Conservation (phyloP, 73 alveolate species). For the Halteria grandinella region DNA sequence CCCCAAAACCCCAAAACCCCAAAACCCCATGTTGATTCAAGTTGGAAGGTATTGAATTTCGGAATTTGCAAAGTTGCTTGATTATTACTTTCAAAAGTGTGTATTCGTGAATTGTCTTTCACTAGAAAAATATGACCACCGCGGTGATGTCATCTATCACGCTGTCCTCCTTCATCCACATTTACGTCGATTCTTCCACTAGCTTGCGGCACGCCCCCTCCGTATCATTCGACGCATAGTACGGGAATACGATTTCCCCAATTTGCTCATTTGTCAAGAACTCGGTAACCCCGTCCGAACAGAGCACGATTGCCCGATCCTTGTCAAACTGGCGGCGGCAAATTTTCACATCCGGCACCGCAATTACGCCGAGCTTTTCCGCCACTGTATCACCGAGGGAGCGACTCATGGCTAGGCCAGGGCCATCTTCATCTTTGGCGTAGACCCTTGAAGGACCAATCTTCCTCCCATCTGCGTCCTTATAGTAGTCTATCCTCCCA, state of each 20-base stretch:
- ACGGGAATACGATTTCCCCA: constrained; percentile 71
- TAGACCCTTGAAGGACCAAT: constrained; percentile 86
- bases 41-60: too few species aligned
- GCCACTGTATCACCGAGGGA: constrained; percentile 84
- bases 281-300: constrained; percentile 87
- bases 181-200: constrained; percentile 69
- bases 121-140: constrained; percentile 58
- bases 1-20: neutral
- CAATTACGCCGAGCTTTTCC: constrained; percentile 76
- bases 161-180: constrained; percentile 79
- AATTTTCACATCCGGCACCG: constrained; percentile 74
- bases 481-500: constrained; percentile 75
- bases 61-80: too few species aligned
- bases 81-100: too few species aligned
- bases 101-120: too few species aligned
- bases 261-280: constrained; percentile 74
- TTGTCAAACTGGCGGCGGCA: constrained; percentile 44
- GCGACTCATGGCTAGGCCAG: constrained; percentile 90
- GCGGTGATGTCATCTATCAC: constrained; percentile 80
- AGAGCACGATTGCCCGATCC: constrained; percentile 76
- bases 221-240: constrained; percentile 68
- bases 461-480: constrained; percentile 64
- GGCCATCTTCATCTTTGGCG: constrained; percentile 78
- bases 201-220: constrained; percentile 74
- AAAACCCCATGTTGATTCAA: too few species aligned